Base-by-base conservation (phyloP, 257 asterid species). In the Gardenia jasminoides region DNA sequence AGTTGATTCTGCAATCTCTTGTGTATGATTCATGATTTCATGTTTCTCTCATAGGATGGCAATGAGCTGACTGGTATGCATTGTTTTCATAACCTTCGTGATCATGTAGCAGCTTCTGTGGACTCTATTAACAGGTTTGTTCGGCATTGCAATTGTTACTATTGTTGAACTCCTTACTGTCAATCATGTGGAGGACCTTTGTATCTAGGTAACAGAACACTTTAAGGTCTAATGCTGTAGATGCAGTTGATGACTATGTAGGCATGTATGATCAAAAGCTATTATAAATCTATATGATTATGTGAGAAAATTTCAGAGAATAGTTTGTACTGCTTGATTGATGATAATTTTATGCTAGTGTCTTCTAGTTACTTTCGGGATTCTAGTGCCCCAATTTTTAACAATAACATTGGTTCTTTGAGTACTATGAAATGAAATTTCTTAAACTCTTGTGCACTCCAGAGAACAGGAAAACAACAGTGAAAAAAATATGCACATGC, bases 21-120 rank as follows among this genome's bases (percentile, higher is more conserved):
- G 26, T 8, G 50, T 31, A 41, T 13, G 48, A 46, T 46, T 46
- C 50, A 46, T 46, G 50, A 46, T 75, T 56, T 52, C 33, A 24
- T 13, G 28, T 50, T 62, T n/a, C 36, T 43, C 67, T 41, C 64
- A n/a, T 86, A 95, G 99, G 97, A 88, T 46, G 97, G 97, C 72
- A 98, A 93, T 83, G 99, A 92, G 83, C 82, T 95, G 86, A 89
- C 92, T 84, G 99, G 99, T 82, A 85, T 95, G 80, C 98, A 93
- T 88, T 95, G 99, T 88, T 95, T 93, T 84, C 98, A 93, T 70
- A 97, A 92, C 88, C 94, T 95, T 77, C 92, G 97, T 78, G 97
- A 91, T 82, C 93, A 88, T 66, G 91, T 95, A 80, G 84, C 95
- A 76, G 76, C 92, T 83, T 91, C 97, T 58, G 85, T 91, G 73